Conservation (phyloP, 768 basidiomycete genomes). For the Dioszegia hungarica region DNA sequence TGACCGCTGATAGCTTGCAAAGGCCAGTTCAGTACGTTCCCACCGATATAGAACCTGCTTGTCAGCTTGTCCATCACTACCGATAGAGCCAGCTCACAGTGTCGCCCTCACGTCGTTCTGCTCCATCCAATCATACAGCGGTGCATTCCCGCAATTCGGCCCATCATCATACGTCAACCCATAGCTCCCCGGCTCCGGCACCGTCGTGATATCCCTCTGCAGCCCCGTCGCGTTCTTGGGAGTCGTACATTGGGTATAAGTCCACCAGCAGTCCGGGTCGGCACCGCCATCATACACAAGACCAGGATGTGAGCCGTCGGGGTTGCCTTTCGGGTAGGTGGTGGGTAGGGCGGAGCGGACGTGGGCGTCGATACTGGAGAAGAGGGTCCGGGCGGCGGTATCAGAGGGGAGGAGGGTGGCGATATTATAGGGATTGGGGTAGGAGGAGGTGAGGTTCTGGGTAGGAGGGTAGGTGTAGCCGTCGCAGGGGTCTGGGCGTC, state of each 20-base stretch:
- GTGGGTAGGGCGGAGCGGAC: slow-evolving; percentile 39
- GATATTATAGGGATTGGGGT: slow-evolving; percentile 43
- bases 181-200: slow-evolving; percentile 48
- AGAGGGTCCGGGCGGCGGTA: slow-evolving; percentile 37
- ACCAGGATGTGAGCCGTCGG: slow-evolving; percentile 42
- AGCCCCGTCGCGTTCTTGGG: slow-evolving; percentile 33
- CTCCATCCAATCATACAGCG: slow-evolving; percentile 49
- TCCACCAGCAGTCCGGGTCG: slow-evolving; percentile 52
- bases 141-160: slow-evolving; percentile 50
- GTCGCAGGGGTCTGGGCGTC: slow-evolving; percentile 42
- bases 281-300: slow-evolving; percentile 27
- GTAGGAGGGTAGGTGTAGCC: slow-evolving; percentile 45
- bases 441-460: slow-evolving; percentile 16
- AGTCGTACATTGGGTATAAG: slow-evolving; percentile 34
- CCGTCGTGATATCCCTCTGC: slow-evolving; percentile 38
- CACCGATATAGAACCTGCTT: slow-evolving; percentile 50
- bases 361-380: slow-evolving; percentile 39
- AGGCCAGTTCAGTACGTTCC: slow-evolving; percentile 52
- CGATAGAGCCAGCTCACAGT: slow-evolving; percentile 29
- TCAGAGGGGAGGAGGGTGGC: slow-evolving; percentile 44
- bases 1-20: slow-evolving; percentile 49
- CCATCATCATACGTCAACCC: slow-evolving; percentile 51
- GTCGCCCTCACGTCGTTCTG: slow-evolving; percentile 49
- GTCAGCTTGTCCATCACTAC: neutral
- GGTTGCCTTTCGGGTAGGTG: slow-evolving; percentile 38